Percentiles rank a stretch among this genome's conserved stretches.
These are phyloP conservation scores for Fraxinus velutina DNA, from an alignment of 305 asterid species.

Conservation along the genomic window DNA sequence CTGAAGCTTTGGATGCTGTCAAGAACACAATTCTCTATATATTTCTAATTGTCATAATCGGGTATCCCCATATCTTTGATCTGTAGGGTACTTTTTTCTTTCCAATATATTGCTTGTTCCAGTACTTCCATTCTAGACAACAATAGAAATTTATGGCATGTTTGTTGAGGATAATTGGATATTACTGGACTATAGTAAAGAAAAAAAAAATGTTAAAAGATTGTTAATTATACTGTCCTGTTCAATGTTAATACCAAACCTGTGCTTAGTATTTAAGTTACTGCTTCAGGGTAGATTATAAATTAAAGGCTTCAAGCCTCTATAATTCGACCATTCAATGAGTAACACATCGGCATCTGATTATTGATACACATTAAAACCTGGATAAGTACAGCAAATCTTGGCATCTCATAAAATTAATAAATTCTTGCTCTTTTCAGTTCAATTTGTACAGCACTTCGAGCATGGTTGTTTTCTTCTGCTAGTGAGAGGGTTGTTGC, in stretches of 20 bases:
- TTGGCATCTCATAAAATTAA: neutral
- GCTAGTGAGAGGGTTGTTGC: conserved; percentile 93
- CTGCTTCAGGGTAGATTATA: neutral
- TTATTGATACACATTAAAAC: neutral
- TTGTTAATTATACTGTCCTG: neutral
- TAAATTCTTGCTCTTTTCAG: conserved; percentile 38
- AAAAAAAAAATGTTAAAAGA: neutral
- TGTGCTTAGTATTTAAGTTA: neutral
- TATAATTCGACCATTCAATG: neutral
- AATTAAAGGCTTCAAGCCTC: neutral
- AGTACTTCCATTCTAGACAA: neutral
- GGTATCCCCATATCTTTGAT: conserved; percentile 40
- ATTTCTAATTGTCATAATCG: conserved; percentile 52
- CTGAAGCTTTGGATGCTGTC: conserved; percentile 61
- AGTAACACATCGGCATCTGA: neutral
- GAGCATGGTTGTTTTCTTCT: conserved; percentile 79
- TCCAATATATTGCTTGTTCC: neutral
- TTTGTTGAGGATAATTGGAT: neutral
- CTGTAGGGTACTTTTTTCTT: conserved; percentile 4
- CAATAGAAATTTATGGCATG: neutral
- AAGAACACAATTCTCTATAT: conserved; percentile 58
- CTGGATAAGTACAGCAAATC: conserved; percentile 4
- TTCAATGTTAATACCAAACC: neutral
- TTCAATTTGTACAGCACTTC: conserved; percentile 61
- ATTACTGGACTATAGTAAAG: neutral